These are phyloP conservation scores for Shiraia sp. DNA, from an alignment of 2,329 filamentous ascomycete species.

Conservation along the genomic window DNA sequence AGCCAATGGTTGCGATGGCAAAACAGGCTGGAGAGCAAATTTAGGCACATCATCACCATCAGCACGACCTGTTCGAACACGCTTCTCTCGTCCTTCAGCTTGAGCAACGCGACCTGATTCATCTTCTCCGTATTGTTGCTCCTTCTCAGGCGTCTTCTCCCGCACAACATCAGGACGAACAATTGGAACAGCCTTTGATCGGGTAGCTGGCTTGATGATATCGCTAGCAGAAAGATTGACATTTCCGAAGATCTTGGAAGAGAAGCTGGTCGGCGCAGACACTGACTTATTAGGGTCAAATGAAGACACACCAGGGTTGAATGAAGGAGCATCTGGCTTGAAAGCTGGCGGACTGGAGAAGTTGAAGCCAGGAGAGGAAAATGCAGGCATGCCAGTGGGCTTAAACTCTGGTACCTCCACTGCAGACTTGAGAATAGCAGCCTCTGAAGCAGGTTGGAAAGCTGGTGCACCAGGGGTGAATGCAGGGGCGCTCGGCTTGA, in stretches of 20 bases:
- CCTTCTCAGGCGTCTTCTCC: slow-evolving; percentile 50
- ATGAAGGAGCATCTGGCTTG: slow-evolving; percentile 72
- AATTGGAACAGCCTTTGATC: slow-evolving; percentile 84
- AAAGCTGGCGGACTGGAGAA: slow-evolving; percentile 29
- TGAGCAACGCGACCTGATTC: slow-evolving; percentile 66
- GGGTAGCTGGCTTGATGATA: slow-evolving; percentile 67
- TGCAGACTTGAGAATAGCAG: slow-evolving; percentile 36
- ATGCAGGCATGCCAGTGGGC: slow-evolving; percentile 14
- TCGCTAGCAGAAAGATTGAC: slow-evolving; percentile 63
- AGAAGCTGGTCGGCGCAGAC: slow-evolving; percentile 31
- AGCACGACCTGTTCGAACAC: slow-evolving; percentile 66
- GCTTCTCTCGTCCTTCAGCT: slow-evolving; percentile 72
- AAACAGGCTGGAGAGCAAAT: slow-evolving; percentile 62
- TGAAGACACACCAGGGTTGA: slow-evolving; percentile 53
- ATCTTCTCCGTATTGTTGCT: slow-evolving; percentile 54
- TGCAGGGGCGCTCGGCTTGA: slow-evolving; percentile 75
- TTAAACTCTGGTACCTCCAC: slow-evolving; percentile 15
- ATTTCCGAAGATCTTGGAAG: slow-evolving; percentile 42
- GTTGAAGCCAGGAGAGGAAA: slow-evolving; percentile 24
- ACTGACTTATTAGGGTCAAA: slow-evolving; percentile 26
- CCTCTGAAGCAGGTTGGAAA: slow-evolving; percentile 13
- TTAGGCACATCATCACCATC: slow-evolving; percentile 74
- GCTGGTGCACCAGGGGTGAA: slow-evolving; percentile 72
- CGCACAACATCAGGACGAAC: slow-evolving; percentile 60
- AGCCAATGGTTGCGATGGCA: slow-evolving; percentile 43